Evolutionary conservation across 208 protist species (phyloP).

Genomic region (Leishmania lainsoni): DNA sequence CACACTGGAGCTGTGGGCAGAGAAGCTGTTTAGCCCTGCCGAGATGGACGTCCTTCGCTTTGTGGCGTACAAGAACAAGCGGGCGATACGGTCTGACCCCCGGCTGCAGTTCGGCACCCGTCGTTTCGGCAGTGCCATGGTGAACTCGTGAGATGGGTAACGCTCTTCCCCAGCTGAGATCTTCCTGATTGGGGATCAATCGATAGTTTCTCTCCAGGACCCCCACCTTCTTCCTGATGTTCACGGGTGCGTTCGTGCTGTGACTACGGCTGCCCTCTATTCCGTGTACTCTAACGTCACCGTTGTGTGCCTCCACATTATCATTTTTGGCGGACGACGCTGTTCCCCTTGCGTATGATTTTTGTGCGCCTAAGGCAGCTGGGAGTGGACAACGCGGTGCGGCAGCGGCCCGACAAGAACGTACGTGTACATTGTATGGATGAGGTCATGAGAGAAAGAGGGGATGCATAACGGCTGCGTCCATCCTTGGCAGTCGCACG

Average conservation of each 20-base stretch:
- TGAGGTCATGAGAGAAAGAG: background rate
- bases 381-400: background rate
- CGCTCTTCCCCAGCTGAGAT: background rate
- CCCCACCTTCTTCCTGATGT: background rate
- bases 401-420: background rate
- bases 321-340: background rate
- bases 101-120: constrained; percentile 52
- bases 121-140: constrained; percentile 21
- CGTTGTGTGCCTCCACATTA: background rate
- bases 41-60: constrained; percentile 39
- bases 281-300: background rate
- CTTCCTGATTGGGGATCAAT: background rate
- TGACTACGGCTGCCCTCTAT: background rate
- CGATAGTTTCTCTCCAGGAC: background rate
- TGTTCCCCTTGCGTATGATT: background rate
- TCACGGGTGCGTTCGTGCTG: background rate
- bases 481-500: background rate
- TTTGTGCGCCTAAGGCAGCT: background rate
- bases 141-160: background rate
- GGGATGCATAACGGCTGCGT: background rate
- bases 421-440: background rate
- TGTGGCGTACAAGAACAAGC: constrained; percentile 34
- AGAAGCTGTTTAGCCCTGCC: constrained; percentile 36
- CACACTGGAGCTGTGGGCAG: constrained; percentile 42
- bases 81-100: constrained; percentile 41